Base-by-base conservation (phyloP, 805 yeast genomes). In the Kuraishia piskuri region DNA sequence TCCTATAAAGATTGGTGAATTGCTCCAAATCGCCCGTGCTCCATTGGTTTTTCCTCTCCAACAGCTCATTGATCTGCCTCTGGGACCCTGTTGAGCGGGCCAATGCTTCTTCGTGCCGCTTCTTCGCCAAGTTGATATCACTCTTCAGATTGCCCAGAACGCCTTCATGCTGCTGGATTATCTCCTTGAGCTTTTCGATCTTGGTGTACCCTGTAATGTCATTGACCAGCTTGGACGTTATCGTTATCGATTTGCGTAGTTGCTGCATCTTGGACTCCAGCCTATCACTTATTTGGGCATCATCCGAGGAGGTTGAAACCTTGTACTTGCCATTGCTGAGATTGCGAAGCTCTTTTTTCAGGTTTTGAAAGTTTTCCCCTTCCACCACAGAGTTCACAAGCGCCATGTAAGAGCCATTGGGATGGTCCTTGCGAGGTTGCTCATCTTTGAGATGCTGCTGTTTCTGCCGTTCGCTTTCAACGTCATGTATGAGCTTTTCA, bases 141-240 rank as follows among this genome's bases (percentile, higher is more conserved):
- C 65, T 65, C 54, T 88, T 79, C 3, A 82, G 69, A 1, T 63
- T 65, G 50, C 71, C 71, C 45, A 89, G 65, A 31, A 76, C 72
- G 14, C 57, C 56, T 60, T 92, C 97, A 48, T 72, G 66, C 2
- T 61, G 58, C 8, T 77, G 81, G 26, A 94, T 89, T 1, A 79
- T 69, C 25, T 72, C 65, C 66, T 90, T 85, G 60, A 92, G 68
- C 54, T 76, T 73, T 62, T 88, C 96, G 54, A 94, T 88, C 20
- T 84, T 75, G 0, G 90, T 78, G 66, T 94, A 94, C 0, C 99
- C 99, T 0, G 99, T 92, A 10, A 90, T 84, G 60, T 90, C 96
- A 62, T 94, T 94, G 36, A 92, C 74, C 1, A 91, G 79, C 55
- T 80, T 75, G 0, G 88, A 78, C 0, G 88, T 85, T 0, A 82